Conservation (phyloP, 2,329 filamentous ascomycete species). For the Clarireedia paspali region DNA sequence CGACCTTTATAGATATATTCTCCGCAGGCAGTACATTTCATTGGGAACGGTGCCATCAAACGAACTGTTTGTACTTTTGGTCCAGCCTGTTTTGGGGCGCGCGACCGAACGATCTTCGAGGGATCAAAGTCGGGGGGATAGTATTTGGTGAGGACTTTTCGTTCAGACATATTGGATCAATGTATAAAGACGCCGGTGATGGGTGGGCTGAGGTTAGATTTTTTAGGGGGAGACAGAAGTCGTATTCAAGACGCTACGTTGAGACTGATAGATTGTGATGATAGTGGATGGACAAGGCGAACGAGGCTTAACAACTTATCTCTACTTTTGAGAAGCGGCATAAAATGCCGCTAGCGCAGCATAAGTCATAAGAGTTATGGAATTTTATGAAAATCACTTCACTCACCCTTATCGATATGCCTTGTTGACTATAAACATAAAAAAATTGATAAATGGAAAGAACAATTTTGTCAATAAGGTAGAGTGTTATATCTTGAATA, state of each 20-base stretch:
- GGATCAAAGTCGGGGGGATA: conserved; percentile 82
- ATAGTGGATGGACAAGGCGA: neutral
- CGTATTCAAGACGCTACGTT: no score
- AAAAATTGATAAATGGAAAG: neutral
- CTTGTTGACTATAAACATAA: neutral
- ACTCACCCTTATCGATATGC: neutral
- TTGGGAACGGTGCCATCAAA: conserved; percentile 81
- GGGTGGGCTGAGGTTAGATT: neutral
- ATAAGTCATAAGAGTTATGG: neutral
- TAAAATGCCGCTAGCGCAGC: neutral
- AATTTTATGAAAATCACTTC: neutral
- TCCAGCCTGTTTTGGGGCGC: conserved; percentile 62
- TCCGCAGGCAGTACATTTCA: conserved; percentile 61
- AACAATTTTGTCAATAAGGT: no score
- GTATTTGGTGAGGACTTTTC: conserved; percentile 66
- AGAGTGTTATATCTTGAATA: no score
- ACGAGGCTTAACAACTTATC: no score
- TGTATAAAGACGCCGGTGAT: neutral
- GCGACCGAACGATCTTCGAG: conserved; percentile 63
- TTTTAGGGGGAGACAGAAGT: no score
- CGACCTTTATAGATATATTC: conserved; percentile 89
- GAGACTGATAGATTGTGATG: neutral
- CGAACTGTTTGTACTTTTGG: conserved; percentile 81
- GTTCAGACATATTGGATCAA: conserved; percentile 62
- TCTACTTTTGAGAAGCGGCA: no score